Evolutionary conservation across 2,329 filamentous ascomycete species (phyloP).

Genomic region (Whalleya microplaca): DNA sequence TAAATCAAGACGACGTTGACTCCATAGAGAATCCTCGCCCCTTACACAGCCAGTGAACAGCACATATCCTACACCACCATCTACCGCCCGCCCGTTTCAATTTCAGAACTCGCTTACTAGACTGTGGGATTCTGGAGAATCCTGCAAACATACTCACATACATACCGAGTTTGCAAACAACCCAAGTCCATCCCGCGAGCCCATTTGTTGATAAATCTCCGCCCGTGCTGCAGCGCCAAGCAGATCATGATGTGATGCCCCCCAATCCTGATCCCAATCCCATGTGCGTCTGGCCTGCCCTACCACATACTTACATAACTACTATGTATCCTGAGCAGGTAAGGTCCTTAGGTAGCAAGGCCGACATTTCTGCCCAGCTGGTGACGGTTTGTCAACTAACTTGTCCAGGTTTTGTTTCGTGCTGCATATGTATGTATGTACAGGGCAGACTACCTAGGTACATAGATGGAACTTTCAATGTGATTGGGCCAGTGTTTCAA

Average conservation of each 20-base stretch:
- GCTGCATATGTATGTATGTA: too few relatives aligned
- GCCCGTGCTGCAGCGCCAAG: constrained; percentile 15
- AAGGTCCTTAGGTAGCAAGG: too few relatives aligned
- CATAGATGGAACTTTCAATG: not conserved
- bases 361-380: not conserved
- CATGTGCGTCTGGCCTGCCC: too few relatives aligned
- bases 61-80: constrained; percentile 8
- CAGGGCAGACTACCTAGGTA: too few relatives aligned
- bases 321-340: too few relatives aligned
- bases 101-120: not conserved
- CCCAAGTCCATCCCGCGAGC: too few relatives aligned
- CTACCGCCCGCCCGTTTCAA: constrained; percentile 3
- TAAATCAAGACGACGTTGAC: not conserved
- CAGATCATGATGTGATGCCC: constrained; percentile 21
- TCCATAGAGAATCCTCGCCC: constrained; percentile 1
- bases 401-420: too few relatives aligned
- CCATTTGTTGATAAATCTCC: constrained; percentile 14
- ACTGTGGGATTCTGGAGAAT: not conserved
- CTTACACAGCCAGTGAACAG: constrained; percentile 11
- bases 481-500: constrained; percentile 16
- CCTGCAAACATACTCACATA: not conserved
- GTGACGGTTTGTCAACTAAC: too few relatives aligned
- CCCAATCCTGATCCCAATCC: not conserved
- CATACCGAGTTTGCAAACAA: too few relatives aligned
- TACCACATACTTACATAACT: not conserved